These are phyloP conservation scores for Lecanoromycetidae sp. DNA, from an alignment of 2,329 filamentous ascomycete species.

Conservation along the genomic window DNA sequence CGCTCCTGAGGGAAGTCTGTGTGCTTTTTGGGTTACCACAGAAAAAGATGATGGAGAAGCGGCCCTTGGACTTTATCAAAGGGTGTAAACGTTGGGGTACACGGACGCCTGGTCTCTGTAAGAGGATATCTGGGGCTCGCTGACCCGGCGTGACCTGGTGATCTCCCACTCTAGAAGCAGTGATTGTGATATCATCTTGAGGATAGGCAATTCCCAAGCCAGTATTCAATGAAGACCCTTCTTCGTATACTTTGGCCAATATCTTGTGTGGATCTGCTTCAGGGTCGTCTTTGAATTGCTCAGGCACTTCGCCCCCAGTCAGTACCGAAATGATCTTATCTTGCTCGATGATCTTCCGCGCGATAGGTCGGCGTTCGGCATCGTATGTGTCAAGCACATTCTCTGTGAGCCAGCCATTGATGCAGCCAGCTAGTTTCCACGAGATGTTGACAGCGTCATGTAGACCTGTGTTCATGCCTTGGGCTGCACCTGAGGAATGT, in stretches of 20 bases:
- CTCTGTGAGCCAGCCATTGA: slow-evolving; percentile 19
- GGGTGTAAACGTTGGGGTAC: slow-evolving; percentile 5
- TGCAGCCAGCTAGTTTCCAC: slow-evolving; percentile 20
- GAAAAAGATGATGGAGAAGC: slow-evolving; percentile 11
- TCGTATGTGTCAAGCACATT: slow-evolving; percentile 24
- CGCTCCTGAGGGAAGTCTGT: slow-evolving; percentile 24
- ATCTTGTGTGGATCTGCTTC: slow-evolving; percentile 26
- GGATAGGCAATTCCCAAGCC: slow-evolving; percentile 31
- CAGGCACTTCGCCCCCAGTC: slow-evolving; percentile 30
- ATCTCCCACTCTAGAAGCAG: slow-evolving; percentile 3
- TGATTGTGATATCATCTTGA: slow-evolving; percentile 18
- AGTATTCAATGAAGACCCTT: slow-evolving; percentile 29
- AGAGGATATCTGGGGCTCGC: slow-evolving; percentile 10
- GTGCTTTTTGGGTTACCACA: slow-evolving; percentile 22
- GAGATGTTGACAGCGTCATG: slow-evolving; percentile 20
- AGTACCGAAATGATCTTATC: slow-evolving; percentile 30
- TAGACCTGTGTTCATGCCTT: slow-evolving; percentile 21
- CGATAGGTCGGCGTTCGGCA: slow-evolving; percentile 23
- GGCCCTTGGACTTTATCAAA: slow-evolving; percentile 8
- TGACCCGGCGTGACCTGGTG: slow-evolving; percentile 18
- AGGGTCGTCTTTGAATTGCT: slow-evolving; percentile 19
- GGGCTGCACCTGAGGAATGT: slow-evolving; percentile 18
- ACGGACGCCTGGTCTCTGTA: slow-evolving; percentile 9
- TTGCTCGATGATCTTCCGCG: slow-evolving; percentile 26
- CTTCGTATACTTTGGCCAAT: slow-evolving; percentile 28